phyloP scores from a whole-genome alignment of 257 asterid species.

The Coffea eugenioides region DNA sequence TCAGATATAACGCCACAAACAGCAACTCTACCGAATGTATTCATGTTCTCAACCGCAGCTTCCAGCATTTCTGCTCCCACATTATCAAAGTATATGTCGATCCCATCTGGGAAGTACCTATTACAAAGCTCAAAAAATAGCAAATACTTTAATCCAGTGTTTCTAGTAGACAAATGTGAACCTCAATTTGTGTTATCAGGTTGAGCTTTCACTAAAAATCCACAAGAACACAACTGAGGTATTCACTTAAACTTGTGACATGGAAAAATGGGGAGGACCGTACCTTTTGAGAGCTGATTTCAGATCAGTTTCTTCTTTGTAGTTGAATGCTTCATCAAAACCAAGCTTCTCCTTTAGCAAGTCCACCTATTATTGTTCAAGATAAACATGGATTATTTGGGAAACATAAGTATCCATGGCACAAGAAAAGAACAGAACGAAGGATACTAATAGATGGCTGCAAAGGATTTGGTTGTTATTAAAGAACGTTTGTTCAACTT shows the following conservation, averaged over 20 bases:
- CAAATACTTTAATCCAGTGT: neutral
- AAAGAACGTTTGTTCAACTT: no score
- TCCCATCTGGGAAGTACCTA: conserved; percentile 70
- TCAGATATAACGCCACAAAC: conserved; percentile 73
- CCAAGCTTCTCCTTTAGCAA: conserved; percentile 64
- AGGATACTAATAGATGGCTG: no score
- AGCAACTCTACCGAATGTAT: conserved; percentile 56
- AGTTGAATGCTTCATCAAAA: conserved; percentile 70
- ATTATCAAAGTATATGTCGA: conserved; percentile 74
- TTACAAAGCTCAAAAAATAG: neutral
- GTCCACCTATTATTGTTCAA: conserved; percentile 33
- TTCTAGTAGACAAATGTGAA: no score
- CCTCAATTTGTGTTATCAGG: no score
- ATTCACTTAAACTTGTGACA: neutral
- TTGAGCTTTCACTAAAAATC: no score
- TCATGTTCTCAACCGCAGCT: conserved; percentile 66
- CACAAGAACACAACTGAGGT: no score
- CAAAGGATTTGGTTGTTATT: no score
- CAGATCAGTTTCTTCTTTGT: conserved; percentile 63
- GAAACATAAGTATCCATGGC: neutral
- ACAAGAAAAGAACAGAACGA: neutral
- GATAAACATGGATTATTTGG: neutral
- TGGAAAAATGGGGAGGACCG: neutral
- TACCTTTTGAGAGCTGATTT: conserved; percentile 58
- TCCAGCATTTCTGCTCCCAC: no score